Conservation (phyloP, 176 grass and related monocot genomes). For the Oryza punctata region DNA sequence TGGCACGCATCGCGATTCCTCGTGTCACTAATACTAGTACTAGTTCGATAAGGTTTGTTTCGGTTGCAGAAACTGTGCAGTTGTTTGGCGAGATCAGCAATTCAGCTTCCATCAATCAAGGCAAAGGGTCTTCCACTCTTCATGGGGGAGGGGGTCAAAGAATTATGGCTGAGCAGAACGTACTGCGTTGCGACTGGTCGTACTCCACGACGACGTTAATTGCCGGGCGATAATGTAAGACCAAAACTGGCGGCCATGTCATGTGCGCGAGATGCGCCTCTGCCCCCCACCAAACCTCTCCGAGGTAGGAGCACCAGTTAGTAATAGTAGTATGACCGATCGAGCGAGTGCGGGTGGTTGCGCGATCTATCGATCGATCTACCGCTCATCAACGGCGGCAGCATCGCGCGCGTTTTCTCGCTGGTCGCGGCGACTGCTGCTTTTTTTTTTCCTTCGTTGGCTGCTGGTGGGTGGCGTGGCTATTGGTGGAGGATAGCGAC, state of each 20-base stretch:
- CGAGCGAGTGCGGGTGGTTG: slow-evolving; percentile 35
- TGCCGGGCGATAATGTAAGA: neutral
- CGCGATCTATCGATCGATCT: slow-evolving; percentile 31
- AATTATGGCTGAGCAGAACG: neutral
- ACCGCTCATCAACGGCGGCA: neutral
- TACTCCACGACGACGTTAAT: slow-evolving; percentile 3
- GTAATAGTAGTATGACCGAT: too few species aligned
- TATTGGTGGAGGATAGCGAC: neutral
- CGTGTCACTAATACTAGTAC: neutral
- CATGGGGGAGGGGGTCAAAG: neutral
- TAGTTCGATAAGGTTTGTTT: neutral
- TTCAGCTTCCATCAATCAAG: neutral
- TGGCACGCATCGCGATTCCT: neutral
- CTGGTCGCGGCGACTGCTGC: too few species aligned
- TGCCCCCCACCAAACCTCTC: neutral
- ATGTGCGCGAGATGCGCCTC: slow-evolving; percentile 15
- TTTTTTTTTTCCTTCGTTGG: too few species aligned
- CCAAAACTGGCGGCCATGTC: slow-evolving; percentile 8
- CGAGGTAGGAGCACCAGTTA: too few species aligned
- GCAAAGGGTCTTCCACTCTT: neutral
- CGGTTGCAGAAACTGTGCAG: neutral
- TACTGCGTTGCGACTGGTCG: neutral
- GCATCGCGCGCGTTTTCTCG: too few species aligned
- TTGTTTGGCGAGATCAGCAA: neutral
- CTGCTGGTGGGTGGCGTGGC: neutral